These are phyloP conservation scores for Ceratocystis cubensis DNA, from an alignment of 2,329 filamentous ascomycete genomes.

Conservation along the genomic window DNA sequence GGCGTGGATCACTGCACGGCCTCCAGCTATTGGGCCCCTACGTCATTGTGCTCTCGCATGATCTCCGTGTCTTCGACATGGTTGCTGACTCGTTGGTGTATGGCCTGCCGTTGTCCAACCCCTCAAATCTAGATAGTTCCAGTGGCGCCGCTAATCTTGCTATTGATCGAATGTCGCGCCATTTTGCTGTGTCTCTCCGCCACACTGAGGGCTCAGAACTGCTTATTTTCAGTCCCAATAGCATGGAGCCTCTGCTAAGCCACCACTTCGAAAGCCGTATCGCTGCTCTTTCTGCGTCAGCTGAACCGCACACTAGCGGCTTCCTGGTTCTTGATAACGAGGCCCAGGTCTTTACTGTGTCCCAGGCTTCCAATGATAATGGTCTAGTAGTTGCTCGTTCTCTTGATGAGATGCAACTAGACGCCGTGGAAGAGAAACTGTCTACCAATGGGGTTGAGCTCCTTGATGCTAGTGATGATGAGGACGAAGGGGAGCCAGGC, in stretches of 20 bases:
- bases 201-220: conserved; percentile 40
- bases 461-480: conserved; percentile 32
- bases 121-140: conserved; percentile 35
- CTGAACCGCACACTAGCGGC: conserved; percentile 45
- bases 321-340: conserved; percentile 66
- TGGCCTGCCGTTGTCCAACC: conserved; percentile 36
- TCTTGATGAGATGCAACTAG: conserved; percentile 41
- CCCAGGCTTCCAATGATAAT: conserved; percentile 45
- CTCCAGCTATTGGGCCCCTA: conserved; percentile 60
- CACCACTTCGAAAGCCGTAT: conserved; percentile 46
- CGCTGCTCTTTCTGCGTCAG: conserved; percentile 43
- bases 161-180: conserved; percentile 52
- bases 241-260: conserved; percentile 46
- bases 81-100: conserved; percentile 65
- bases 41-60: conserved; percentile 61
- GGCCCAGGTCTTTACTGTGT: conserved; percentile 55
- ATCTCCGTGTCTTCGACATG: conserved; percentile 70
- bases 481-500: conserved; percentile 28
- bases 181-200: conserved; percentile 51
- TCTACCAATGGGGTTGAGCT: conserved; percentile 27
- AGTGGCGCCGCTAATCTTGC: conserved; percentile 51
- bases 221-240: conserved; percentile 53
- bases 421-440: conserved; percentile 27
- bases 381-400: conserved; percentile 42
- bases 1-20: conserved; percentile 51